These are phyloP conservation scores for Lachnellula subtilissima DNA, from an alignment of 2,329 filamentous ascomycete species.

Conservation along the genomic window DNA sequence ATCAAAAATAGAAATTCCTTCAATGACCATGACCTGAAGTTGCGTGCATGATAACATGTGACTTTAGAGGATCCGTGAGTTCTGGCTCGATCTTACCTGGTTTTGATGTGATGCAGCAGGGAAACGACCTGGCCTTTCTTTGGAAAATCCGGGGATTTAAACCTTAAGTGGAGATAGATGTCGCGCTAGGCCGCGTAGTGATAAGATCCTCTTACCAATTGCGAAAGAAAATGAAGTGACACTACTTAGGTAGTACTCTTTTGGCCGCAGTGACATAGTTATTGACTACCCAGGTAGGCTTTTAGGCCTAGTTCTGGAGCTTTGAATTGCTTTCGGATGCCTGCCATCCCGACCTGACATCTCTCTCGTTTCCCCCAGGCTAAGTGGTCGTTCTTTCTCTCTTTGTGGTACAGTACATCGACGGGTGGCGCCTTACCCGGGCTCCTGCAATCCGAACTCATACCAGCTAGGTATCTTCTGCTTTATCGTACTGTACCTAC, in stretches of 20 bases:
- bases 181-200: not conserved
- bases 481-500: no score
- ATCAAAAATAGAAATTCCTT: slow-evolving; percentile 25
- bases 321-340: not conserved
- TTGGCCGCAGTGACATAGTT: not conserved
- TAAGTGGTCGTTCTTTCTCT: no score
- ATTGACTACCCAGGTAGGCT: not conserved
- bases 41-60: not conserved
- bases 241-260: no score
- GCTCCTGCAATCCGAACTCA: no score
- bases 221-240: not conserved
- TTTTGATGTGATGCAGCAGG: not conserved
- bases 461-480: no score
- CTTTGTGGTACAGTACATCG: no score
- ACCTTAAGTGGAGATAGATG: not conserved
- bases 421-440: no score
- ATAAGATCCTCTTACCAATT: not conserved
- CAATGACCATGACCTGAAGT: not conserved
- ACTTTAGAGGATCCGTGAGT: not conserved
- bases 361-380: not conserved
- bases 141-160: not conserved
- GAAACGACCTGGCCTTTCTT: not conserved
- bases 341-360: not conserved
- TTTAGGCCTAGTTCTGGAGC: not conserved
- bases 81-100: not conserved